phyloP scores from a whole-genome alignment of 108 stramenopile genomes.

The Nitzschia palea region DNA sequence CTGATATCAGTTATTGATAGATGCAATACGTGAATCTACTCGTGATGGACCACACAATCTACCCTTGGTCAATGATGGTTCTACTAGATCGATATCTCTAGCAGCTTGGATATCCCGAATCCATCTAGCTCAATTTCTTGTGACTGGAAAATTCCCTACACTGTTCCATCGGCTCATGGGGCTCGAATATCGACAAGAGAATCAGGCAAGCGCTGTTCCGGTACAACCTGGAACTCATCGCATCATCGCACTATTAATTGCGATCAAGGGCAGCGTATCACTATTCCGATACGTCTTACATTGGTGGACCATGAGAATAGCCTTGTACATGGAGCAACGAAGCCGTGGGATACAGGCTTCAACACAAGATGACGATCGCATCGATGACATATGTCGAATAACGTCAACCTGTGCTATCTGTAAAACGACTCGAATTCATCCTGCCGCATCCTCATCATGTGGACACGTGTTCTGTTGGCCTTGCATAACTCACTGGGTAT shows the following conservation, averaged over 20 bases:
- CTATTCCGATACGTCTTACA: conserved; percentile 1
- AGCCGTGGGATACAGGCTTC: too few species aligned
- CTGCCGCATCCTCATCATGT: conserved; percentile 32
- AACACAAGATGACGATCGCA: not conserved
- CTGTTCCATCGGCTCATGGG: conserved; percentile 26
- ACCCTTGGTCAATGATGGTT: not conserved
- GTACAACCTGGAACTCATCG: conserved; percentile 21
- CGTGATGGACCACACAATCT: not conserved
- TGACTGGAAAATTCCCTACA: conserved; percentile 40
- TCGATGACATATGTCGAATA: not conserved
- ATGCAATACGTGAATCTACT: not conserved
- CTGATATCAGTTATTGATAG: not conserved
- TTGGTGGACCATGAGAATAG: conserved; percentile 2
- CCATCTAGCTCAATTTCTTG: conserved; percentile 33
- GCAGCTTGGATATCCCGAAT: conserved; percentile 32
- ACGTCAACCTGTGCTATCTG: conserved; percentile 36
- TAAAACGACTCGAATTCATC: conserved; percentile 20
- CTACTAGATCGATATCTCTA: not conserved
- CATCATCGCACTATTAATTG: conserved; percentile 17
- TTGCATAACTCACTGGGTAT: conserved; percentile 44
- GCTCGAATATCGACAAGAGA: not conserved
- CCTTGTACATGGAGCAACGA: conserved; percentile 11
- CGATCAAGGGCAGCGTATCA: conserved; percentile 18
- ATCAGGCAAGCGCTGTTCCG: not conserved
- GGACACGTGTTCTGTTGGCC: conserved; percentile 59